phyloP scores from a whole-genome alignment of 2,329 filamentous ascomycete genomes.

The Stachybotrys elegans region DNA sequence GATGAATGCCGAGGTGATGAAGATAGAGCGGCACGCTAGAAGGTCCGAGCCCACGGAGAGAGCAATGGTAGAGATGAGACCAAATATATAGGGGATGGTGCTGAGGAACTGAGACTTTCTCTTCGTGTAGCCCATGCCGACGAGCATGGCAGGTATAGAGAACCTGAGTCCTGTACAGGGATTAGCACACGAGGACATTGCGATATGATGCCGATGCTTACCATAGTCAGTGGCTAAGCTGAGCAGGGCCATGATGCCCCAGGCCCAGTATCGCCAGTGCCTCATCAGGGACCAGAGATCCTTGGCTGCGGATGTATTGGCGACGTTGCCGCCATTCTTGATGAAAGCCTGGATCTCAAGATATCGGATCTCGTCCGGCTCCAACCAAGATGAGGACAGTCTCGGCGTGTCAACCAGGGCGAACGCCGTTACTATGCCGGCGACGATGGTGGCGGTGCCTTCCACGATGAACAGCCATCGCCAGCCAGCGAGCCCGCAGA shows the following conservation, averaged over 20 bases:
- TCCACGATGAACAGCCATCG: constrained; percentile 22
- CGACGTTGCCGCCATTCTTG: constrained; percentile 14
- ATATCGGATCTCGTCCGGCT: constrained; percentile 18
- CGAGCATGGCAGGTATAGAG: constrained; percentile 19
- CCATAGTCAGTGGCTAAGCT: constrained; percentile 19
- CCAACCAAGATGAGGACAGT: constrained; percentile 27
- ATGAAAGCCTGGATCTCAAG: constrained; percentile 7
- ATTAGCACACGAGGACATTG: no score
- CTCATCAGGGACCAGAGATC: constrained; percentile 19
- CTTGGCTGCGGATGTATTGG: constrained; percentile 36
- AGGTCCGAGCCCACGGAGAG: constrained; percentile 1
- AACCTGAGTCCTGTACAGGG: no score
- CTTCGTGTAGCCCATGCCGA: constrained; percentile 14
- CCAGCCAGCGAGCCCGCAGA: constrained; percentile 37
- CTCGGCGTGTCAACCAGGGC: constrained; percentile 38
- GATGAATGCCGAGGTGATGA: constrained; percentile 48
- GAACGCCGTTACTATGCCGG: constrained; percentile 34
- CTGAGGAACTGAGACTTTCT: constrained; percentile 18
- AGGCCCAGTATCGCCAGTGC: no score
- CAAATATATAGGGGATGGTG: constrained; percentile 18
- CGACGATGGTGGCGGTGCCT: constrained; percentile 26
- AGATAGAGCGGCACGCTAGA: constrained; percentile 29
- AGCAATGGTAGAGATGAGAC: constrained; percentile 1
- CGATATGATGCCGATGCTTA: no score
- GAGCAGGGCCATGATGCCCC: no score